phyloP scores from a whole-genome alignment of 140 eudicot genomes.

The Ambrosia hybrid region DNA sequence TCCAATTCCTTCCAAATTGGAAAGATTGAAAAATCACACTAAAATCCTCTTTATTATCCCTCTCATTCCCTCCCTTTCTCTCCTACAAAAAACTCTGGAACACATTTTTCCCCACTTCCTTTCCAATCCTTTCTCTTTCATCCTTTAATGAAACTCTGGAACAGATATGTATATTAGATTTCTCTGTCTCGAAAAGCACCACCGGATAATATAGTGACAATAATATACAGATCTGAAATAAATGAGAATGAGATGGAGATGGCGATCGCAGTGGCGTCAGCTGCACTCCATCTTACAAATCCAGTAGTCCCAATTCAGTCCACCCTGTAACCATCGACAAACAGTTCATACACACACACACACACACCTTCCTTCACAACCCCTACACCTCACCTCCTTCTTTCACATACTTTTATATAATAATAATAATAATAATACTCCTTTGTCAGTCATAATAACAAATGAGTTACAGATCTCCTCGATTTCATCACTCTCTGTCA shows the following conservation, averaged over 20 bases:
- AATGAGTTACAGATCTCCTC: background rate
- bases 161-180: too few species aligned
- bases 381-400: conserved; percentile 9
- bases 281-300: conserved; percentile 24
- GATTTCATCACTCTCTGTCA: conserved; percentile 33
- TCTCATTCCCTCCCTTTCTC: too few species aligned
- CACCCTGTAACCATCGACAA: conserved; percentile 29
- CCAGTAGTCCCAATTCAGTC: conserved; percentile 27
- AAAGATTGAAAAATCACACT: too few species aligned
- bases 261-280: conserved; percentile 31
- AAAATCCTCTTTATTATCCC: too few species aligned
- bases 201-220: too few species aligned
- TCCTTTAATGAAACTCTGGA: too few species aligned
- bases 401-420: background rate
- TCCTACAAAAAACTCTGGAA: too few species aligned
- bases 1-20: too few species aligned
- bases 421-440: background rate
- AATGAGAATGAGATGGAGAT: conserved; percentile 1
- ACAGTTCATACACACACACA: conserved; percentile 9
- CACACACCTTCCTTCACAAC: background rate
- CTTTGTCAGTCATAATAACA: conserved; percentile 15
- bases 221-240: conserved; percentile 2
- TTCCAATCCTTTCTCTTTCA: too few species aligned
- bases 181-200: too few species aligned
- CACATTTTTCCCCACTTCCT: too few species aligned